A percentile compares a stretch with the other conserved stretches of the same genome.
Conservation (phyloP, 352 stramenopile genomes). For the Nothophytophthora sp. region DNA sequence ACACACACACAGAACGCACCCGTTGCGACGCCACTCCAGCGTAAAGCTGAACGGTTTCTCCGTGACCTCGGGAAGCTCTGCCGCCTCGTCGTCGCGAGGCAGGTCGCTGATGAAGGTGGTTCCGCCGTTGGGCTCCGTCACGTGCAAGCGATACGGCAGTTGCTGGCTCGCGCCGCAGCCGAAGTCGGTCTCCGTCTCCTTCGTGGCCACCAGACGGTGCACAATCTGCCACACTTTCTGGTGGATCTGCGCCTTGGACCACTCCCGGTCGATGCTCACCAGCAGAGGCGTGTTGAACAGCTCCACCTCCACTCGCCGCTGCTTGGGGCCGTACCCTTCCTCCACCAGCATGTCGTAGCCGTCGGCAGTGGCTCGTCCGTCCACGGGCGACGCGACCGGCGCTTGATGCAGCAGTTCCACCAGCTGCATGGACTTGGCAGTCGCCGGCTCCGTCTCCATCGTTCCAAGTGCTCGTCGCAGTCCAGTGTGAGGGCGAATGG, state of each 20-base stretch:
- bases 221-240: slow-evolving; percentile 81
- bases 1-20: slow-evolving; percentile 28
- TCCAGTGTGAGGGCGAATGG: slow-evolving; percentile 36
- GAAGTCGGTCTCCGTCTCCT: slow-evolving; percentile 25
- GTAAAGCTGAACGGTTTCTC: slow-evolving; percentile 64
- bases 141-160: slow-evolving; percentile 70
- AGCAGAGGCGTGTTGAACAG: slow-evolving; percentile 78
- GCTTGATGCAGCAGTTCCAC: slow-evolving; percentile 76
- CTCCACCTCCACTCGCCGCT: slow-evolving; percentile 72
- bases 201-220: slow-evolving; percentile 60
- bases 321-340: slow-evolving; percentile 46
- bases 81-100: slow-evolving; percentile 43
- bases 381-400: slow-evolving; percentile 55
- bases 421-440: slow-evolving; percentile 56
- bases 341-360: slow-evolving; percentile 33
- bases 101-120: slow-evolving; percentile 49
- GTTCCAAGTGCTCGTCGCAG: slow-evolving; percentile 24
- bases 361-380: slow-evolving; percentile 29
- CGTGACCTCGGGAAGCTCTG: slow-evolving; percentile 37
- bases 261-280: slow-evolving; percentile 59
- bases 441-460: slow-evolving; percentile 12
- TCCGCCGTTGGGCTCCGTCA: slow-evolving; percentile 52
- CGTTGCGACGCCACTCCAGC: slow-evolving; percentile 78
- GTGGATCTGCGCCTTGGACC: slow-evolving; percentile 75
- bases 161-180: slow-evolving; percentile 33